Base-by-base conservation (phyloP, 2,329 filamentous ascomycete genomes). In the Ophiostoma ulmi region DNA sequence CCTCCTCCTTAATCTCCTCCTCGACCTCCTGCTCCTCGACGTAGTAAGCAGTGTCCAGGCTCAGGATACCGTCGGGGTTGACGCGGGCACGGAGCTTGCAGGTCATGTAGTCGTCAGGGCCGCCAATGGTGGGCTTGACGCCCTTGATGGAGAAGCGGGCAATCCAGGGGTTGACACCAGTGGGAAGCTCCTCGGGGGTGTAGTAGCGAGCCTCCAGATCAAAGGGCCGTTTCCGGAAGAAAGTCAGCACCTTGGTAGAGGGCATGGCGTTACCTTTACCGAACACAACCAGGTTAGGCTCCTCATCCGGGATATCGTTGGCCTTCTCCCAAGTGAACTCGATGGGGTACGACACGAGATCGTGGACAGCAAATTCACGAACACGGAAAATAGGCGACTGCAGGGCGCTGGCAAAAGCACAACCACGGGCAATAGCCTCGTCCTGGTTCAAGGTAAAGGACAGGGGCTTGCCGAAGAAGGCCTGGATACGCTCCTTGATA, bases 301-400 rank as follows among this genome's bases (percentile, higher is more conserved):
- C 95, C 85, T 99, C 95, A 77, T 99, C 95, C 36, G 95, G 95
- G 76, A 99, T 99, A 78, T 99, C 95, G 72, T 93, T 89, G 36
- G 94, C 96, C 86, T 98, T 97, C 85, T 99, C 95, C 95, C 95
- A 99, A 69, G 90, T 91, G 81, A 99, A 99, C 80, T 99, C 94
- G 80, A 99, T 97, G 67, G 95, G 95, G 84, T 98, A 99, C 85
- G 90, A 93, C 82, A 97, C 92, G 77, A 98, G 94, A 81, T 99
- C 95, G 86, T 98, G 93, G 73, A 98, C 91, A 76, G 93, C 89
- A 82, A 99, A 99, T 84, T 99, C 95, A 78, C 95, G 93, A 79
- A 99, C 95, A 80, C 94, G 93, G 91, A 99, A 98, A 75, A 97
- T 92, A 65, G 95, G 95, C 0, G 95, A 98, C 70, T 98, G 89